Evolutionary conservation across 768 basidiomycete species (phyloP).

Genomic region (Lactifluus piperatus): DNA sequence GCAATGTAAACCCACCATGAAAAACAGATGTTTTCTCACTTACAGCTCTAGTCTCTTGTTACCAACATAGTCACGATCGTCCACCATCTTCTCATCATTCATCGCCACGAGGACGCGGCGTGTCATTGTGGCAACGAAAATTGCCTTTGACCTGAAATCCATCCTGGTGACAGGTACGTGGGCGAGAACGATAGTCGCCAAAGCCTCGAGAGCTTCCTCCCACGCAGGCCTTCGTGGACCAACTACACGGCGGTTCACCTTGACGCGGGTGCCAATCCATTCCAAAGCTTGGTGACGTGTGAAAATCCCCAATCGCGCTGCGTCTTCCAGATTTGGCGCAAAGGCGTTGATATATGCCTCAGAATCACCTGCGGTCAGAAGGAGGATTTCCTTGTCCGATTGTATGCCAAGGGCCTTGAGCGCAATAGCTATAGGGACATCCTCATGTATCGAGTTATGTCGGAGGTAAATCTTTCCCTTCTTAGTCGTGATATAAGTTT

Average conservation of each 20-base stretch:
- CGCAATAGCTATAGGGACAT: constrained; percentile 91
- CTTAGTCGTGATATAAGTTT: constrained; percentile 95
- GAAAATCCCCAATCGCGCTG: constrained; percentile 83
- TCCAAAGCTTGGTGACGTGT: constrained; percentile 92
- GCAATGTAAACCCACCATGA: neutral
- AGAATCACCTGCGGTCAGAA: constrained; percentile 86
- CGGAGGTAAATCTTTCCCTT: constrained; percentile 91
- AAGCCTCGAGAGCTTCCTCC: constrained; percentile 93
- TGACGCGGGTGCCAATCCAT: constrained; percentile 90
- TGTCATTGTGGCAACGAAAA: constrained; percentile 97
- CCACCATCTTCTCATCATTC: constrained; percentile 94
- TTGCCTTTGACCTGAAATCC: constrained; percentile 88
- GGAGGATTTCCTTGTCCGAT: constrained; percentile 94
- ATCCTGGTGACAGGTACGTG: constrained; percentile 88
- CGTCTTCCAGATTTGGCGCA: constrained; percentile 88
- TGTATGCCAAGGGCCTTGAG: constrained; percentile 95
- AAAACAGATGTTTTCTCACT: constrained; percentile 26
- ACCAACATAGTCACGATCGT: constrained; percentile 98
- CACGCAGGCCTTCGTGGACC: constrained; percentile 79
- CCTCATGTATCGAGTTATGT: constrained; percentile 96
- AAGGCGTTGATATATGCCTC: constrained; percentile 84
- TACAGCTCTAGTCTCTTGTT: constrained; percentile 98
- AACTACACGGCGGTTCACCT: constrained; percentile 71
- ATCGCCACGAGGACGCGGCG: constrained; percentile 93
- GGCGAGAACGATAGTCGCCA: constrained; percentile 95